Conservation (phyloP, 192 early-diverging fungal genomes). For the Pilobolus umbonatus region DNA sequence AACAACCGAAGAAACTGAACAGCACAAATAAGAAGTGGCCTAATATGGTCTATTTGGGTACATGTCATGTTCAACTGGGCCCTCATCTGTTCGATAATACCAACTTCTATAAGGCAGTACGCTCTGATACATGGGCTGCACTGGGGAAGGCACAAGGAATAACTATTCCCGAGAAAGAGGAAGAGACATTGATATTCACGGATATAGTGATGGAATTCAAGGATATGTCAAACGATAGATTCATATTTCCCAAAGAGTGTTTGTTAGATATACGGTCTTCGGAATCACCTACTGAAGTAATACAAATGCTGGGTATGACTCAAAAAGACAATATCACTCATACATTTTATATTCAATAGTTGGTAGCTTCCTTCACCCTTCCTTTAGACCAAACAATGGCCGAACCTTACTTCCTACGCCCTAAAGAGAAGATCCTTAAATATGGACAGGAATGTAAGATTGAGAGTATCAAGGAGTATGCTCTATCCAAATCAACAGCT, state of each 20-base stretch:
- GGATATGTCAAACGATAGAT: conserved; percentile 44
- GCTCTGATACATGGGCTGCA: conserved; percentile 13
- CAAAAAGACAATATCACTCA: no score
- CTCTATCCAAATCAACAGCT: background rate
- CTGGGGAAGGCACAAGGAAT: conserved; percentile 12
- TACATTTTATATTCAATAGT: conserved; percentile 13
- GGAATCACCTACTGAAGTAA: no score
- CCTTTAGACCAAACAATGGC: conserved; percentile 10
- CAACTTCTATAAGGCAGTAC: conserved; percentile 36
- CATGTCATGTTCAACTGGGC: conserved; percentile 45
- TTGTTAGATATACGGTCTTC: no score
- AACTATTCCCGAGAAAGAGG: background rate
- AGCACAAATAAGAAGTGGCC: conserved; percentile 27
- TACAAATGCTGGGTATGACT: no score
- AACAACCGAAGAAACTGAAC: conserved; percentile 25
- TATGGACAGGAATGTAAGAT: conserved; percentile 9
- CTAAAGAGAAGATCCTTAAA: conserved; percentile 19
- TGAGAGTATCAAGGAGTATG: background rate
- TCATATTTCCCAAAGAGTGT: conserved; percentile 51
- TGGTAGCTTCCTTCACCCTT: conserved; percentile 27
- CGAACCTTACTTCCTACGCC: conserved; percentile 14
- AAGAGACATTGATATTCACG: background rate
- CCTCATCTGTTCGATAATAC: conserved; percentile 50
- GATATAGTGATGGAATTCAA: conserved; percentile 56
- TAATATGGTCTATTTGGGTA: conserved; percentile 30